phyloP scores from a whole-genome alignment of 805 yeast genomes.

The Candida ulmi region DNA sequence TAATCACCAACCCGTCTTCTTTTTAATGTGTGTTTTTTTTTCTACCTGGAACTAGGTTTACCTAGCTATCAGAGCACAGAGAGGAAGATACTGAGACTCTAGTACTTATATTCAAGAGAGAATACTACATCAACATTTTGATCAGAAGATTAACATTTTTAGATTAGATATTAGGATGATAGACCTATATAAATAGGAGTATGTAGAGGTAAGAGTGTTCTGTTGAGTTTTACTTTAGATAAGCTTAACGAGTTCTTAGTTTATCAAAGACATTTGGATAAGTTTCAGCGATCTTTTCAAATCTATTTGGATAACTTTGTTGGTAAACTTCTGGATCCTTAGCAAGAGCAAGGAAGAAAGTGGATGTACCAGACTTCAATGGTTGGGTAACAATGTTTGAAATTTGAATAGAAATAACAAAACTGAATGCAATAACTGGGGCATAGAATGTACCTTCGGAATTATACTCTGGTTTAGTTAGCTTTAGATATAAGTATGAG shows the following conservation, averaged over 20 bases:
- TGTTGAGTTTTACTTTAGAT: too few species aligned
- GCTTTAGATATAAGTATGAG: conserved; percentile 58
- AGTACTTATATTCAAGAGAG: too few species aligned
- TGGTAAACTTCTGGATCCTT: conserved; percentile 81
- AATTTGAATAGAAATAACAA: conserved; percentile 71
- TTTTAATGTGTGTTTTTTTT: too few species aligned
- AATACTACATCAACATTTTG: too few species aligned
- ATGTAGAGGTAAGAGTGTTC: too few species aligned
- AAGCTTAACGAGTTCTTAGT: conserved; percentile 25
- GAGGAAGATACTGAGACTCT: too few species aligned
- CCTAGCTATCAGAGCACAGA: too few species aligned
- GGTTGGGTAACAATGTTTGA: conserved; percentile 68
- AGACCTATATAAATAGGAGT: too few species aligned
- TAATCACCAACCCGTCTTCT: too few species aligned
- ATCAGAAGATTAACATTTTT: too few species aligned
- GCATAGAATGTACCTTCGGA: conserved; percentile 56
- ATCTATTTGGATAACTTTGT: conserved; percentile 62
- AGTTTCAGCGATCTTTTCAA: conserved; percentile 55
- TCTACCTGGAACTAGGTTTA: too few species aligned
- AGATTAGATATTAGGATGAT: too few species aligned
- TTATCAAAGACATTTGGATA: conserved; percentile 68
- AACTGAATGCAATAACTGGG: conserved; percentile 67
- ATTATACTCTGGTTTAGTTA: conserved; percentile 66
- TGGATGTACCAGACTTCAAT: conserved; percentile 74
- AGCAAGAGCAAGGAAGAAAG: conserved; percentile 79